Evolutionary conservation across 306 rosid genomes (phyloP), one percentile per base, ranked within the genome.

Genomic region (Cicer pinnatifidum): DNA sequence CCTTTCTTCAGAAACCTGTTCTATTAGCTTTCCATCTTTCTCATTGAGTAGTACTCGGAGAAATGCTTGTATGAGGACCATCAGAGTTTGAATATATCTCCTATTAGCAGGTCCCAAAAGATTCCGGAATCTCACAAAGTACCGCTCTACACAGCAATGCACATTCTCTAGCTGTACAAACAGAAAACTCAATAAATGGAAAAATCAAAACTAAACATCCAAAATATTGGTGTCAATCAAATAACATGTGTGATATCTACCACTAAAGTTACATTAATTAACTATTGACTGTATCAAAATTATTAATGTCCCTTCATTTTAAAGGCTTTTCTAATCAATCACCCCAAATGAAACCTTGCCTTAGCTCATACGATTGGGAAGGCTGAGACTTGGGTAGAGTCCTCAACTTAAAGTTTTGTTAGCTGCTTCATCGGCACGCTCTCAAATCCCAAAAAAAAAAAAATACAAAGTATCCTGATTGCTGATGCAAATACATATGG

Each of bases 31-130:
- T 37, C 72, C 77, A 77, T 87, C 86, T 75, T 80, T 80, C 77
- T 82, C 91, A 23, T 69, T 73, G 47, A 38, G 83, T 20, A 94
- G 78, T 75, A 63, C 78, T 80, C 63, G 83, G 41, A 88, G 95
- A 77, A 94, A 90, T 82, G 90, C 97, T 75, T 50, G 83, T 67
- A 88, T 83, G 28, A 94, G 80, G 63, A 91, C 86, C 85, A 88
- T 85, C 17, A 93, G 62, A 69, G 92, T 94, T 84, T 91, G 98
- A 78, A 94, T 94, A 81, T 94, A 91, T 91, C 98, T 88, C 54
- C 97, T 83, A 78, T 94, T 94, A 50, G 90, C 88, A 69, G 96
- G 90, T 84, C 98, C 98, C 86, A 94, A 85, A 66, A 83, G 90
- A 80, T 71, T 83, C 71, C 85, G 54, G 82, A 94, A 94, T 81